Evolutionary conservation across 345 rosid genomes (phyloP).

Genomic region (Eucalyptus cloeziana): DNA sequence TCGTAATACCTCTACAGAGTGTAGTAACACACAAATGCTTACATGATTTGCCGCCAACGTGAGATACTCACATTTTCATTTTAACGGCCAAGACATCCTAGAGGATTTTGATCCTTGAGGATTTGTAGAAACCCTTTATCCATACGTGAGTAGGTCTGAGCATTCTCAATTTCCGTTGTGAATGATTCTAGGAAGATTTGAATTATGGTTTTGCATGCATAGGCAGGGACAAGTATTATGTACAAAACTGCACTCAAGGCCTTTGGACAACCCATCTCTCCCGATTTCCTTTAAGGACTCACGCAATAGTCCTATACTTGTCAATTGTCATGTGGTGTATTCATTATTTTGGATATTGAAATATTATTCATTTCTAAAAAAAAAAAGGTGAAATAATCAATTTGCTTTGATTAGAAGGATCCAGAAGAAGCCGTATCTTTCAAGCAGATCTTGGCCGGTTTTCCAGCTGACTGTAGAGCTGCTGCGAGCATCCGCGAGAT

Average conservation of each 20-base stretch:
- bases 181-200: neutral
- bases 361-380: neutral
- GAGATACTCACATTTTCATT: neutral
- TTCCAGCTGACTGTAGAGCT: constrained; percentile 68
- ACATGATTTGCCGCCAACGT: neutral
- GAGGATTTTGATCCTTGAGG: neutral
- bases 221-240: neutral
- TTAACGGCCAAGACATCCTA: neutral
- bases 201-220: neutral
- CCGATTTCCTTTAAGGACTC: neutral
- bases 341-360: neutral
- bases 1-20: neutral
- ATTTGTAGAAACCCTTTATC: neutral
- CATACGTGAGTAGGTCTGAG: neutral
- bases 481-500: constrained; percentile 52
- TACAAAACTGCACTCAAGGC: neutral
- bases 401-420: constrained; percentile 18
- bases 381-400: neutral
- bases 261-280: neutral
- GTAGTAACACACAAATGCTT: neutral
- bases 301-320: neutral
- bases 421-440: constrained; percentile 44
- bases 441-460: constrained; percentile 49
- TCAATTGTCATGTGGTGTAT: neutral
- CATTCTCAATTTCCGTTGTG: neutral